phyloP scores from a whole-genome alignment of 164 flowering plant genomes.

The Annona cherimola region DNA sequence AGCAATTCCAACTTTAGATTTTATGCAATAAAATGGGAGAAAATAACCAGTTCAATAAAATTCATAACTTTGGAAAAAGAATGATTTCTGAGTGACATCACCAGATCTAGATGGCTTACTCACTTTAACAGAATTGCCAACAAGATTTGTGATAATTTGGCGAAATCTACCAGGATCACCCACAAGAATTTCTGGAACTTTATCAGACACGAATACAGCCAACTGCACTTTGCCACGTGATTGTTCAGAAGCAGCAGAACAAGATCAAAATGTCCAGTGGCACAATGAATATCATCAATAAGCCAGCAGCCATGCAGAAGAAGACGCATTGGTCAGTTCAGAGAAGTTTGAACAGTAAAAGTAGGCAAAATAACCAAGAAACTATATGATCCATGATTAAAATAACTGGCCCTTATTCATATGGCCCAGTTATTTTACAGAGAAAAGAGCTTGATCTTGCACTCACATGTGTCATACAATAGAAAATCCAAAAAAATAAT shows the following conservation, averaged over 20 bases:
- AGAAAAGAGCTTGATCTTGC: no score
- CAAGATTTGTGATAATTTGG: conserved; percentile 86
- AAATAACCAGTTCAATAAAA: neutral
- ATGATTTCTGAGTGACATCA: neutral
- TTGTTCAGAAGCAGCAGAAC: conserved; percentile 9
- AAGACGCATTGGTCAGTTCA: conserved; percentile 10
- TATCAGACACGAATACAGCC: conserved; percentile 83
- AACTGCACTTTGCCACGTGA: conserved; percentile 49
- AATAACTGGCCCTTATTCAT: neutral
- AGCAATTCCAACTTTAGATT: neutral
- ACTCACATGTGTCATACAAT: no score
- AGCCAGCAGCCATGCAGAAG: conserved; percentile 10
- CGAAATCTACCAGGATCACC: conserved; percentile 97
- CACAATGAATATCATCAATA: neutral
- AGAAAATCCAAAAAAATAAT: no score
- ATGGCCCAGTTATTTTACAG: neutral
- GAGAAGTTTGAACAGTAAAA: neutral
- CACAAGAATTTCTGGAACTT: conserved; percentile 73
- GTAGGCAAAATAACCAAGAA: neutral
- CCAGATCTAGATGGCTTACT: conserved; percentile 16
- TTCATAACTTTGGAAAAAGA: neutral
- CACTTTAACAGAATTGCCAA: conserved; percentile 92
- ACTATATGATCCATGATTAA: neutral
- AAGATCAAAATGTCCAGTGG: conserved; percentile 6
- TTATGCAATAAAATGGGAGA: neutral